Percentiles rank a stretch among this genome's conserved stretches.
Evolutionary conservation across 1,284 basidiomycete species (phyloP).

Genomic region (Xerocomus amazonicus): DNA sequence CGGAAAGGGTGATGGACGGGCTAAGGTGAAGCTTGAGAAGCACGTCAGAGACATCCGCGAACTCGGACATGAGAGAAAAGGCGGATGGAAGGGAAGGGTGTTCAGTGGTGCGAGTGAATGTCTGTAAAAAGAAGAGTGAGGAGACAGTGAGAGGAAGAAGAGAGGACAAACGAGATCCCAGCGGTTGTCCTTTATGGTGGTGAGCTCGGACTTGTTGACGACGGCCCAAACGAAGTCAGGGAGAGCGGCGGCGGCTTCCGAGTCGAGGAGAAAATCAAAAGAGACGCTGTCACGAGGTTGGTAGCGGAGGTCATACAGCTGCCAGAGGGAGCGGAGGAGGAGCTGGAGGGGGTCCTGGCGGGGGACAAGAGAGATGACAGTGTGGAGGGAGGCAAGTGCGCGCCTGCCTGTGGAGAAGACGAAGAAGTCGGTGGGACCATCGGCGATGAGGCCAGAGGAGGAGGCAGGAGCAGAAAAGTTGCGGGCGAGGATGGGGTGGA

Average conservation of each 20-base stretch:
- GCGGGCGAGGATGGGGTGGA: constrained; percentile 51
- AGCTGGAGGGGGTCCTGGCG: constrained; percentile 78
- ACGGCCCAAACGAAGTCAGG: constrained; percentile 81
- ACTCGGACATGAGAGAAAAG: constrained; percentile 77
- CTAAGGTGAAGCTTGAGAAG: constrained; percentile 58
- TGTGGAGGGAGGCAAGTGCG: constrained; percentile 72
- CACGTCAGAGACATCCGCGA: constrained; percentile 76
- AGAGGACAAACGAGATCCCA: constrained; percentile 78
- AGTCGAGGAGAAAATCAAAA: constrained; percentile 72
- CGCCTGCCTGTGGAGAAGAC: constrained; percentile 83
- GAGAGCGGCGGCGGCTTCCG: constrained; percentile 44
- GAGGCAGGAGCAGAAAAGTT: constrained; percentile 67
- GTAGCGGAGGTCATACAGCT: constrained; percentile 73
- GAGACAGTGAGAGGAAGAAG: background rate
- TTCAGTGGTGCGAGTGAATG: constrained; percentile 77
- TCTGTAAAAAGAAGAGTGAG: constrained; percentile 40
- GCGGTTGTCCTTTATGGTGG: constrained; percentile 61
- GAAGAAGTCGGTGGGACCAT: constrained; percentile 78
- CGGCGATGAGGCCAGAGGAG: constrained; percentile 49
- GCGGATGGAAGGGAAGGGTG: constrained; percentile 54
- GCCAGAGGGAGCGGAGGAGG: constrained; percentile 55
- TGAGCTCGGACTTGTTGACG: constrained; percentile 75
- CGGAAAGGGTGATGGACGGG: constrained; percentile 50
- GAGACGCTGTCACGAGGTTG: constrained; percentile 64
- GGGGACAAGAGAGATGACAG: constrained; percentile 72